Base-by-base conservation (phyloP, 2,329 filamentous ascomycete species). In the Beauveria sp. region DNA sequence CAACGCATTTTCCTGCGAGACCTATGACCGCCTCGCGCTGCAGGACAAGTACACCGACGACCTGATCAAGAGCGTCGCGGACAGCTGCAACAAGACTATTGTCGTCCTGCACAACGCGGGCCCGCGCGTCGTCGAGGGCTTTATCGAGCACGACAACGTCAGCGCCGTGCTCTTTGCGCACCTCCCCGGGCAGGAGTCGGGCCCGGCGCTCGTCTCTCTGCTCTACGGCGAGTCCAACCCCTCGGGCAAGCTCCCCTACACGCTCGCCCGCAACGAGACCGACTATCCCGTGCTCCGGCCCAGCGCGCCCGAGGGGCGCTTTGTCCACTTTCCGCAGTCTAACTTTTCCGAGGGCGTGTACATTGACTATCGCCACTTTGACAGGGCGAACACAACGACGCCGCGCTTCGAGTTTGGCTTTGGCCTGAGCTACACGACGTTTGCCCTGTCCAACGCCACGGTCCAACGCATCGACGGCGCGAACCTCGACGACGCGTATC, bases 1-100 rank as follows among this genome's bases (percentile, higher is more conserved):
- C 66, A 89, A 89, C 68, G 82, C 79, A 8, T 90, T 88, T 72
- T 84, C 88, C 1, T 86, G 88, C 1, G 91, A 96, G 73, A 89
- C 87, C 1, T 88, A 81, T 65, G 81, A 90, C 62, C 79, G 85
- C 52, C 76, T 82, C 0, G 79, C 78, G 8, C 76, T 90, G 46
- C 79, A 80, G 34, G 90, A 93, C 69, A 86, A 87, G 63, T 84
- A 84, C 58, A 86, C 82, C 1, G 85, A 89, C 64, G 72, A 71
- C 0, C 73, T 88, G 0, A 78, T 88, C 49, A 73, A 72, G 1
- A 78, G 81, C 51, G 84, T 89, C 0, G 86, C 86, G 0, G 72
- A 75, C 8, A 75, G 77, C 24, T 89, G 85, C 71, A 77, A 75
- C 64, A 87, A 84, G 63, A 88, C 86, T 1, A 77, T 89, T 20